Percentiles rank a stretch among this genome's conserved stretches.
Conservation (phyloP, 805 yeast species). For the Yarrowia hollandica region DNA sequence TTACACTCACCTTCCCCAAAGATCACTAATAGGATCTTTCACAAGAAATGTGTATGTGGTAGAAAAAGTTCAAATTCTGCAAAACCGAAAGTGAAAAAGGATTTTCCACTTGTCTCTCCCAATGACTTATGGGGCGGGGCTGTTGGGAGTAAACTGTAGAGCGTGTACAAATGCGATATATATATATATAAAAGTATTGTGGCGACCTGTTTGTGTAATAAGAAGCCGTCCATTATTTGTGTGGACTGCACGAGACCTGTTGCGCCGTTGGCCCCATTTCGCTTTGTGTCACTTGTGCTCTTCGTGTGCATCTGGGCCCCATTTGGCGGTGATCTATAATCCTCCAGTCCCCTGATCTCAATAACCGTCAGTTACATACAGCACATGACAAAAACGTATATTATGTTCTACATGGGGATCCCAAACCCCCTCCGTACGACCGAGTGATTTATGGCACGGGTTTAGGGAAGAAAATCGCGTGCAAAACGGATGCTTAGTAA, state of each 20-base stretch:
- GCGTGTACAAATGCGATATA: neutral
- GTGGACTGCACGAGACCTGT: no score
- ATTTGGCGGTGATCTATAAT: no score
- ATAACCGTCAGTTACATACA: neutral
- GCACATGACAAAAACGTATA: constrained; percentile 4
- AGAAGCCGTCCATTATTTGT: no score
- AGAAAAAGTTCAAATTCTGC: constrained; percentile 23
- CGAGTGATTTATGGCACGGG: neutral
- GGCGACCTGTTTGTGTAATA: no score
- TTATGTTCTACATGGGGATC: neutral
- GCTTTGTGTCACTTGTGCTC: no score
- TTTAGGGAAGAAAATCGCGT: neutral
- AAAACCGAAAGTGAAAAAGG: constrained; percentile 27
- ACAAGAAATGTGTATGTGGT: constrained; percentile 29
- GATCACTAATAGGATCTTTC: constrained; percentile 29
- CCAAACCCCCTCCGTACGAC: no score
- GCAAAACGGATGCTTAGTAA: neutral
- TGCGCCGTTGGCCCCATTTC: no score
- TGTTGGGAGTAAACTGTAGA: neutral
- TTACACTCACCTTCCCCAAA: constrained; percentile 30
- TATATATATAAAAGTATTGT: neutral
- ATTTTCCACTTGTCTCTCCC: constrained; percentile 13
- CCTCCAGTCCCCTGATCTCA: neutral
- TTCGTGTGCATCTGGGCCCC: no score
- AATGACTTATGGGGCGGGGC: constrained; percentile 26